Evolutionary conservation across 2,329 filamentous ascomycete genomes (phyloP).

Genomic region (Aspergillus neoniger): DNA sequence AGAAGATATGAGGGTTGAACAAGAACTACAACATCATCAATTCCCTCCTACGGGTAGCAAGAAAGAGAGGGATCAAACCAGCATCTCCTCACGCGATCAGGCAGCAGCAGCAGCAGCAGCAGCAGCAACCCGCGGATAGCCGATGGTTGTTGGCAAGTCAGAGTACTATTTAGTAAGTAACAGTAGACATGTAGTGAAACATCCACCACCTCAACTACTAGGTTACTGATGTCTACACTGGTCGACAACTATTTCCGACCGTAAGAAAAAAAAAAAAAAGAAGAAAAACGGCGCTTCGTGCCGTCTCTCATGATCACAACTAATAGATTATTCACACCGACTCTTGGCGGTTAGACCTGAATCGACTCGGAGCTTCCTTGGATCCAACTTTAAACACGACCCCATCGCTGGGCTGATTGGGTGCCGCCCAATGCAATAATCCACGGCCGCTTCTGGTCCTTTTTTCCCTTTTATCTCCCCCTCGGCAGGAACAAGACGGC

Average conservation of each 20-base stretch:
- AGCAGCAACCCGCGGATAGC: background rate
- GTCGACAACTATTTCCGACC: background rate
- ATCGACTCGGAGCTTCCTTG: background rate
- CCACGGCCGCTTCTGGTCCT: background rate
- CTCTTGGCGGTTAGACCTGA: constrained; percentile 2
- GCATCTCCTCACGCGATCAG: background rate
- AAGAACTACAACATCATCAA: too few species aligned
- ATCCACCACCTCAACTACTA: too few species aligned
- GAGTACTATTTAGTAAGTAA: background rate
- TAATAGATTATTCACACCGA: constrained; percentile 1
- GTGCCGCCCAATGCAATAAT: background rate
- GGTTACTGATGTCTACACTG: too few species aligned
- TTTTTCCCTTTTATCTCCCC: background rate
- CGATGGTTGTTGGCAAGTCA: background rate
- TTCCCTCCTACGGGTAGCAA: too few species aligned
- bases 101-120: constrained; percentile 1
- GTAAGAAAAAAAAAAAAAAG: background rate
- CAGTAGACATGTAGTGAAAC: too few species aligned
- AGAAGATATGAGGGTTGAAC: background rate
- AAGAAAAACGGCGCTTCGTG: background rate
- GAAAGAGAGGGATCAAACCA: background rate
- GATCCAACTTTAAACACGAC: constrained; percentile 4
- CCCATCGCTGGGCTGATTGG: background rate
- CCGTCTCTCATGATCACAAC: too few species aligned
- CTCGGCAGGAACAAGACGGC: background rate